These are phyloP conservation scores for Escallonia herrerae DNA, from an alignment of 129 eudicot species.

Conservation along the genomic window DNA sequence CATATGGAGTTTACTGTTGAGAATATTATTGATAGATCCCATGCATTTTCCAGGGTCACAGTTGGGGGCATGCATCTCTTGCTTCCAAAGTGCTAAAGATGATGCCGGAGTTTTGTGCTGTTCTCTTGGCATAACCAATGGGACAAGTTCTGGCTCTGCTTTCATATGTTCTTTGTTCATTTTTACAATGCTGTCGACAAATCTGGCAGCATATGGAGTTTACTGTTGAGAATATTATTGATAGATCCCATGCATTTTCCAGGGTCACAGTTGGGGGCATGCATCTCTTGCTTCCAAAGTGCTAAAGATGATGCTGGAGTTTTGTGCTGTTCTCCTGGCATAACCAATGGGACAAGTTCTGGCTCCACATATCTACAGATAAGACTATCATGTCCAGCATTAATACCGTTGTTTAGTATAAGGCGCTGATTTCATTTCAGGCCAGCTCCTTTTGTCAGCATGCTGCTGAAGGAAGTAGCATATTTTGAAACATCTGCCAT, in stretches of 20 bases:
- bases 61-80: conserved; percentile 58
- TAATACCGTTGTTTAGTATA: neutral
- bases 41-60: conserved; percentile 74
- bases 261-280: conserved; percentile 64
- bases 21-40: conserved; percentile 37
- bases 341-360: neutral
- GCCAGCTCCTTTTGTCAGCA: neutral
- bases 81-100: conserved; percentile 55
- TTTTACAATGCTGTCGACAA: neutral
- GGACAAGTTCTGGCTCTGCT: neutral
- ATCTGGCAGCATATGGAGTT: conserved; percentile 11
- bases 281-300: conserved; percentile 60
- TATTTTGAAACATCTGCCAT: too few relatives aligned
- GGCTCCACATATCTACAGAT: neutral
- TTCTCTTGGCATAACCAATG: conserved; percentile 26
- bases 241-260: conserved; percentile 62
- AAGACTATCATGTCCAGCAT: neutral
- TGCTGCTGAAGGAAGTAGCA: too few relatives aligned
- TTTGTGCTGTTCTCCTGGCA: conserved; percentile 36
- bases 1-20: neutral
- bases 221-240: conserved; percentile 23
- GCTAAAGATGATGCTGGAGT: conserved; percentile 40
- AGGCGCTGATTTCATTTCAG: neutral
- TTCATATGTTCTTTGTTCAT: too few relatives aligned
- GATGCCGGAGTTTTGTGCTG: conserved; percentile 40